Base-by-base conservation (phyloP, 2,329 filamentous ascomycete species). In the Pestalotiopsis sp. region DNA sequence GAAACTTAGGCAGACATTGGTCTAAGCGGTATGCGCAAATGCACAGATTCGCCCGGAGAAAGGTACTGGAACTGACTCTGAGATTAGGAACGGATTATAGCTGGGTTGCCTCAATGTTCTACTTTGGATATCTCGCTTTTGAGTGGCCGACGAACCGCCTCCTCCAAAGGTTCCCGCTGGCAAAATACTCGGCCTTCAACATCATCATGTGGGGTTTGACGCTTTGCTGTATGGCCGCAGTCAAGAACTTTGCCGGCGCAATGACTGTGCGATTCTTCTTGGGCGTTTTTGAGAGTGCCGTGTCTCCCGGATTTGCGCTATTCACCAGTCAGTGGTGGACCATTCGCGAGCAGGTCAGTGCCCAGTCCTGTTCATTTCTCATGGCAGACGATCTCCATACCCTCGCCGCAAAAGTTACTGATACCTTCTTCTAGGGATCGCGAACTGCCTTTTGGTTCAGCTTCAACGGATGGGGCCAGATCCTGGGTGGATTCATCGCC, bases 141-240 rank as follows among this genome's bases (percentile, higher is more conserved):
- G 90, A 92, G 75, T 92, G 90, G 76, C 90, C 90, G 0, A 91
- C 90, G 1, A 90, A 86, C 74, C 85, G 87, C 13, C 82, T 92
- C 36, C 82, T 92, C 13, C 90, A 92, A 77, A 81, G 85, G 1
- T 78, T 92, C 2, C 90, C 90, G 0, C 78, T 92, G 6, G 90
- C 88, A 0, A 92, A 92, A 75, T 92, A 91, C 77, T 90, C 87
- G 1, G 88, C 88, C 0, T 83, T 86, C 70, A 91, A 89, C 73
- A 86, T 92, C 68, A 84, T 91, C 69, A 82, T 88, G 72, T 92
- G 90, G 90, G 90, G 90, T 1, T 68, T 78, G 4, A 73, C 72
- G 4, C 73, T 78, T 12, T 75, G 75, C 66, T 72, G 73, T 59
- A 65, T 73, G 62, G 80, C 81, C 4, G 79, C 80, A 1, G 78